A percentile compares a stretch with the other conserved stretches of the same genome.
Evolutionary conservation across 148 eudicot species (phyloP).

Genomic region (Rhododendron ovatum): DNA sequence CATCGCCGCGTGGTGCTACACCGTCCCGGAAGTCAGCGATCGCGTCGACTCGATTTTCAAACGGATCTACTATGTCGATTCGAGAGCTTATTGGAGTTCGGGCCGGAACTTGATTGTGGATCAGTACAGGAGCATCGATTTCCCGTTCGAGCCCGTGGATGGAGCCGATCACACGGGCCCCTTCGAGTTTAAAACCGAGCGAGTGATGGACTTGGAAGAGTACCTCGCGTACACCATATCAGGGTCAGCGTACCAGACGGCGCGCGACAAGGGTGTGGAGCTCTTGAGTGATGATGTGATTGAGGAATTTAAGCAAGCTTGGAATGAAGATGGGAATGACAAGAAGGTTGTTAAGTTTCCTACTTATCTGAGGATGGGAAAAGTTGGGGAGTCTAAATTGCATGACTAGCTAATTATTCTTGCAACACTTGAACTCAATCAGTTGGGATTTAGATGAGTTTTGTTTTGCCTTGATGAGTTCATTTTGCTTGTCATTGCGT

Average conservation of each 20-base stretch:
- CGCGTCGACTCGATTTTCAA: conserved; percentile 38
- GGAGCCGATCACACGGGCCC: conserved; percentile 65
- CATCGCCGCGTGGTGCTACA: conserved; percentile 87
- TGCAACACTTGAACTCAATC: not conserved
- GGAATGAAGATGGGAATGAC: conserved; percentile 44
- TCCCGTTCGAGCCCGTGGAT: conserved; percentile 67
- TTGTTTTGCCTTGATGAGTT: not conserved
- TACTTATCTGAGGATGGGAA: conserved; percentile 64
- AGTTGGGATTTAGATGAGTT: not conserved
- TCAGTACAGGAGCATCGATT: conserved; percentile 38
- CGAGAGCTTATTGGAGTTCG: conserved; percentile 36
- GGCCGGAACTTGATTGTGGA: conserved; percentile 41
- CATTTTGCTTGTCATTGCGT: not conserved
- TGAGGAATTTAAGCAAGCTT: conserved; percentile 45
- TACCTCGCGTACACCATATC: conserved; percentile 46
- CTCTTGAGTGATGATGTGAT: conserved; percentile 44
- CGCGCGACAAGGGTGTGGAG: conserved; percentile 68
- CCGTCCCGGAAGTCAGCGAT: conserved; percentile 30
- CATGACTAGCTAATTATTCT: not conserved
- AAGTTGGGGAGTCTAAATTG: conserved; percentile 32
- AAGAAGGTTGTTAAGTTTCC: conserved; percentile 41
- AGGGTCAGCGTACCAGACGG: conserved; percentile 68
- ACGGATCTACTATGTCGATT: conserved; percentile 25
- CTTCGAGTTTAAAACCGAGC: conserved; percentile 53
- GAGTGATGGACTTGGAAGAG: conserved; percentile 47